Percentiles rank a stretch among this genome's conserved stretches.
Conservation (phyloP, 257 asterid genomes). For the Solanum sejunctum region DNA sequence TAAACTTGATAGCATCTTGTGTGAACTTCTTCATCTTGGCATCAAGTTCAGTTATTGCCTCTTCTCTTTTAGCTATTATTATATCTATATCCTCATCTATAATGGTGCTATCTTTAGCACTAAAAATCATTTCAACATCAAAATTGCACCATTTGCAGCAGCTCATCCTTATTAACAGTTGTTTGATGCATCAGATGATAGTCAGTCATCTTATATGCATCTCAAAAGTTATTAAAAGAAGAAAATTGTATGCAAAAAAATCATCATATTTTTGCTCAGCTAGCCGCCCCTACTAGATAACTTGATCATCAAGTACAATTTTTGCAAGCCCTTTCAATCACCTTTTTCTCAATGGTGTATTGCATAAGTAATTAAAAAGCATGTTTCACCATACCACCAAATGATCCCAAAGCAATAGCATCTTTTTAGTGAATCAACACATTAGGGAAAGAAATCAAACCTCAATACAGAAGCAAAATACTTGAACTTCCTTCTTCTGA, state of each 20-base stretch:
- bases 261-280: background rate
- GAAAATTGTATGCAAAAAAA: background rate
- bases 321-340: slow-evolving; percentile 96
- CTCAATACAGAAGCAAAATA: slow-evolving; percentile 97
- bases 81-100: slow-evolving; percentile 2
- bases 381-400: background rate
- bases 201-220: background rate
- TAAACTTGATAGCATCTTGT: slow-evolving; percentile 1
- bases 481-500: slow-evolving; percentile 99
- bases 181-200: slow-evolving; percentile 4
- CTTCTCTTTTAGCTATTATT: slow-evolving; percentile 2
- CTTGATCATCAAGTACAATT: slow-evolving; percentile 53
- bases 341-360: slow-evolving; percentile 97
- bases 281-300: slow-evolving; percentile 1
- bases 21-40: slow-evolving; percentile 98
- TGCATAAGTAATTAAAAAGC: slow-evolving; percentile 16
- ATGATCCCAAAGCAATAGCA: background rate
- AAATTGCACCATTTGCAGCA: slow-evolving; percentile 97
- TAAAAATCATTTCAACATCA: slow-evolving; percentile 99
- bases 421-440: background rate
- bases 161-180: slow-evolving; percentile 98
- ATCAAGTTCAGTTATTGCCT: slow-evolving; percentile 74
- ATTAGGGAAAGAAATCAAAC: slow-evolving; percentile 25
- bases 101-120: slow-evolving; percentile 91
- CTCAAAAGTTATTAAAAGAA: background rate